phyloP scores from a whole-genome alignment of 2,329 filamentous ascomycete species.

The Didymella pomorum region DNA sequence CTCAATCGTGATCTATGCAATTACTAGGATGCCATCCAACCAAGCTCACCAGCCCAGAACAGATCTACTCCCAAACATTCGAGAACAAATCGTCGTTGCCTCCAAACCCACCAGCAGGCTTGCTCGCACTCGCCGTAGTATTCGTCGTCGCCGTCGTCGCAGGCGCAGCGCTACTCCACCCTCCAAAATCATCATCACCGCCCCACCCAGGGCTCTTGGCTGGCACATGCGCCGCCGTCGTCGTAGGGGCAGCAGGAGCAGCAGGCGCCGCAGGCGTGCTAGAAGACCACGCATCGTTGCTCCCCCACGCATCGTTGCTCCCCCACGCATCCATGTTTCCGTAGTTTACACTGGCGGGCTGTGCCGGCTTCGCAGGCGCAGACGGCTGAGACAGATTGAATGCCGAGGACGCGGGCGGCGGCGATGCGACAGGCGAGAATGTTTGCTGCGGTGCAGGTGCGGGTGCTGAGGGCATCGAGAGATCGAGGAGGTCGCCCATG shows the following conservation, averaged over 20 bases:
- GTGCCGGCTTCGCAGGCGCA: slow-evolving; percentile 37
- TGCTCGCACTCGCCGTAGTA: slow-evolving; percentile 37
- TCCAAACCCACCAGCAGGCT: slow-evolving; percentile 63
- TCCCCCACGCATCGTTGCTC: slow-evolving; percentile 79
- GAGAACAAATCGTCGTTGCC: slow-evolving; percentile 84
- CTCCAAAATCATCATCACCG: slow-evolving; percentile 87
- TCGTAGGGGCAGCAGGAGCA: slow-evolving; percentile 43
- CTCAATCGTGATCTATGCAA: slow-evolving; percentile 19
- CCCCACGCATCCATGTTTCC: slow-evolving; percentile 81
- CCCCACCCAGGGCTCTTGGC: slow-evolving; percentile 64
- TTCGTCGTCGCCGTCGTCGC: slow-evolving; percentile 60
- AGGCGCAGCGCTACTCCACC: slow-evolving; percentile 82
- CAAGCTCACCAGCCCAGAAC: not conserved
- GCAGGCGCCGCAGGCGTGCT: slow-evolving; percentile 64
- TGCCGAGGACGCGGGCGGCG: slow-evolving; percentile 52
- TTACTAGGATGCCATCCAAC: slow-evolving; percentile 5
- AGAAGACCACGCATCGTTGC: no score
- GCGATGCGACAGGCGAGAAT: slow-evolving; percentile 41
- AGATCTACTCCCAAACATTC: slow-evolving; percentile 84
- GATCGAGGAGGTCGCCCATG: slow-evolving; percentile 82
- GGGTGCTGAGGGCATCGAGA: slow-evolving; percentile 54
- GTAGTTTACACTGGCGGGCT: slow-evolving; percentile 49
- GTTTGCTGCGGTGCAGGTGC: slow-evolving; percentile 32
- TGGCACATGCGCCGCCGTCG: slow-evolving; percentile 49
- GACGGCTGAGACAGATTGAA: slow-evolving; percentile 68